Evolutionary conservation across 306 rosid genomes (phyloP).

Genomic region (Prunus mira): DNA sequence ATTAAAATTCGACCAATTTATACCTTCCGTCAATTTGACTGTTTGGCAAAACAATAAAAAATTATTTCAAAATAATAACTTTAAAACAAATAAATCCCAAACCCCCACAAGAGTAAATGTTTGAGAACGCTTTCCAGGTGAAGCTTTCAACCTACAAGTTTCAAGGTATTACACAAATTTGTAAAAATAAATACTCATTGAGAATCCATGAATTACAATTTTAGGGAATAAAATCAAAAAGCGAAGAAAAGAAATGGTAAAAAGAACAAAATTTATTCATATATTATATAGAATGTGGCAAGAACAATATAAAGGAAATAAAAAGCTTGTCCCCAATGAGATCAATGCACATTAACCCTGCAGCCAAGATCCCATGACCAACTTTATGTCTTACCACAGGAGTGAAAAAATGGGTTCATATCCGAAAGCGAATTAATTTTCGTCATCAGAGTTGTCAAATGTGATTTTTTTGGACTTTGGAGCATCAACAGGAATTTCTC

Average conservation of each 20-base stretch:
- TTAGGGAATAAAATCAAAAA: not conserved
- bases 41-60: too few relatives aligned
- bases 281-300: not conserved
- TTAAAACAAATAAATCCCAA: too few relatives aligned
- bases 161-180: not conserved
- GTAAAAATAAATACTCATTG: not conserved
- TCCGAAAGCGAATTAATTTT: conserved; percentile 35
- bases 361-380: not conserved
- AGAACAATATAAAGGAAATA: not conserved
- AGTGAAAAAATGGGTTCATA: conserved; percentile 6
- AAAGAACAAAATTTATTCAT: not conserved
- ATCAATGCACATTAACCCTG: not conserved
- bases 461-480: conserved; percentile 76
- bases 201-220: not conserved
- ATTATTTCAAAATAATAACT: too few relatives aligned
- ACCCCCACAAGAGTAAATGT: not conserved
- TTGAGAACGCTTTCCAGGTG: not conserved
- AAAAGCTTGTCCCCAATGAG: not conserved
- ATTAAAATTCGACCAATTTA: too few relatives aligned
- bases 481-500: conserved; percentile 77
- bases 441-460: conserved; percentile 75
- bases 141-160: not conserved
- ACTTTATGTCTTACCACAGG: not conserved
- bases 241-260: not conserved
- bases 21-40: too few relatives aligned